Conservation (phyloP, 148 eudicot genomes). For the Nepenthes mirabilis region DNA sequence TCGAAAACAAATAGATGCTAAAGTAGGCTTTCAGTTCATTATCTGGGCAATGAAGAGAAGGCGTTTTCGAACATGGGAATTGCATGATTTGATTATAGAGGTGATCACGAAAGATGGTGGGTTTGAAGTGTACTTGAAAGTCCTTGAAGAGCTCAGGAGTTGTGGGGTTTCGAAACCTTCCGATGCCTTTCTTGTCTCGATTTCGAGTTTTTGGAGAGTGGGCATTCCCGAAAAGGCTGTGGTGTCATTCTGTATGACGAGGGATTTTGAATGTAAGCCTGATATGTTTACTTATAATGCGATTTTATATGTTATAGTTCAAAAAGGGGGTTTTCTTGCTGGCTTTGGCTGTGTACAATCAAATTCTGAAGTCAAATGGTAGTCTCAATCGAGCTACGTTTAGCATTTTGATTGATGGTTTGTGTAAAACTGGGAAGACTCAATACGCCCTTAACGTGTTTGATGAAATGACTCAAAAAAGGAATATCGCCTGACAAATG, state of each 20-base stretch:
- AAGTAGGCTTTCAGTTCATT: slow-evolving; percentile 51
- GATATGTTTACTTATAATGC: slow-evolving; percentile 48
- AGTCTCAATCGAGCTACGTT: slow-evolving; percentile 39
- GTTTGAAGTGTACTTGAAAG: slow-evolving; percentile 50
- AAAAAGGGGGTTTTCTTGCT: slow-evolving; percentile 36
- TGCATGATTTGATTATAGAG: slow-evolving; percentile 24
- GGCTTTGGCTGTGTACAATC: slow-evolving; percentile 54
- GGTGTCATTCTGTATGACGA: slow-evolving; percentile 58
- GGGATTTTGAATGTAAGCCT: slow-evolving; percentile 46
- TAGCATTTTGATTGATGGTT: slow-evolving; percentile 60
- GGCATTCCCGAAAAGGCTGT: slow-evolving; percentile 46
- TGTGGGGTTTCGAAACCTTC: slow-evolving; percentile 18
- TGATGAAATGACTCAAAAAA: slow-evolving; percentile 60
- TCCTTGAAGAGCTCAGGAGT: slow-evolving; percentile 39
- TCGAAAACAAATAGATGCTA: slow-evolving; percentile 14
- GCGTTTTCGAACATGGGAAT: slow-evolving; percentile 19
- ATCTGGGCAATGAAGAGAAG: slow-evolving; percentile 41
- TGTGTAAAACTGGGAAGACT: slow-evolving; percentile 49
- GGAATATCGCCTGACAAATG: slow-evolving; percentile 33
- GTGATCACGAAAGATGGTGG: slow-evolving; percentile 21
- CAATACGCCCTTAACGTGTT: slow-evolving; percentile 47
- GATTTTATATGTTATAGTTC: slow-evolving; percentile 41
- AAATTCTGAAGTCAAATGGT: slow-evolving; percentile 58
- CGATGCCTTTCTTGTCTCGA: slow-evolving; percentile 48
- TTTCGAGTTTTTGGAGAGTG: slow-evolving; percentile 40